Base-by-base conservation (phyloP, 805 yeast genomes). In the Lachancea dasiensis region DNA sequence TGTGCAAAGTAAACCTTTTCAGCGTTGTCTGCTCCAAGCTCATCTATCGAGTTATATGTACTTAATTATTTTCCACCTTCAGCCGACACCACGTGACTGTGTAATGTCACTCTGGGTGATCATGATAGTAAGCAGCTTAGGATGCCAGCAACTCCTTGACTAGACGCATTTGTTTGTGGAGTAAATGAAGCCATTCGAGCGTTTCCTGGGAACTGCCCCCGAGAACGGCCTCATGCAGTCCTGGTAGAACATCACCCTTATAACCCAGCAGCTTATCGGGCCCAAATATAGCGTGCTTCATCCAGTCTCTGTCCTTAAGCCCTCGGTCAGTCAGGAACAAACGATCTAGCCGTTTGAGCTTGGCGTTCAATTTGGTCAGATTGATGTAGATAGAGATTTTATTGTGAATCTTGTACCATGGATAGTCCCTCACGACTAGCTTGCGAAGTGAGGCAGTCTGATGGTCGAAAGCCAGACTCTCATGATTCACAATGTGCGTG, bases 391-490 rank as follows among this genome's bases (percentile, higher is more conserved):
- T 65, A 35, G 64, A 69, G 25, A 84, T 52, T 57, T 86, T 86
- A 46, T 68, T 72, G 46, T 67, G 70, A 36, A 71, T 62, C 45
- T 71, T 67, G 64, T 80, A 86, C 87, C 95, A 82, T 1, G 96
- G 87, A 49, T 73, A 81, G 49, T 86, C 97, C 29, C 69, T 63
- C 1, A 68, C 59, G 38, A 79, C 73, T 23, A 71, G 67, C 2
- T 62, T 59, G 45, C 75, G 77, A 19, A 85, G 64, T 2, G 65
- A 54, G 3, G 51, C 50, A 14, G 71, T 68, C 43, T 68, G 68
- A 2, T 47, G 50, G 48, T 83, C 89, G 48, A 73, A 80, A 2
- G 47, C 41, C 0, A 40, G 37, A 1, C 82, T 61, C 0, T 18
- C 32, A 16, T 35, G 19, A 14, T 7, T 11, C 13, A 15, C 36